Base-by-base conservation (phyloP, 768 basidiomycete genomes). In the Boletus rex-veris region DNA sequence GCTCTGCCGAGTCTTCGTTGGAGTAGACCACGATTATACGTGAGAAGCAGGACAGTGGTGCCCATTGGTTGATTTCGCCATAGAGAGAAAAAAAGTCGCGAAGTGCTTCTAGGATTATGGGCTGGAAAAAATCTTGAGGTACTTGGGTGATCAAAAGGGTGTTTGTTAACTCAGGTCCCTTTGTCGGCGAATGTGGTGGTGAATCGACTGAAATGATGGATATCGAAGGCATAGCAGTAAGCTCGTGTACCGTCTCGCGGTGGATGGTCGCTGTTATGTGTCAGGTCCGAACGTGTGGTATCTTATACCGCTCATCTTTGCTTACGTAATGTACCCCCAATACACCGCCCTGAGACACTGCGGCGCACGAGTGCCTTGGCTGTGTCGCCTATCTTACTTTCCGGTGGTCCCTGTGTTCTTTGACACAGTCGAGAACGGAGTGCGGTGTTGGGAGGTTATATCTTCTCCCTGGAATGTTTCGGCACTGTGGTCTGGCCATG, bases 61-160 rank as follows among this genome's bases (percentile, higher is more conserved):
- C 91, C 94, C 95, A 99, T 61, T 86, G 81, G 63, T 89, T 85
- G n/a, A 99, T 83, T 24, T 78, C 73, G 16, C 97, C 96, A 60
- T 87, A 94, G 3, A 77, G 64, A 4, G 74, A 75, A 66, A 98
- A 98, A 65, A 95, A 86, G 19, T 77, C 71, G 39, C 74, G 78
- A 21, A 98, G 75, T 16, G 88, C 80, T 11, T 79, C 71, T 21
- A 93, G 77, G 55, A 89, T 78, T 0, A 78, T 62, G 7, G 86
- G 84, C 35, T 85, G 78, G 74, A 98, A 96, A 69, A 94, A 91
- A 1, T 79, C 73, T 33, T 75, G 79, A 4, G 93, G 91, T 1
- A 98, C 72, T 3, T 82, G 78, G 2, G 94, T 85, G 45, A 98
- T 79, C 38, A 92, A 80, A 30, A 98, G 76, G 0, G 94, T 90